These are phyloP conservation scores for Pythium catenulatum DNA, from an alignment of 352 stramenopile species.

Conservation along the genomic window DNA sequence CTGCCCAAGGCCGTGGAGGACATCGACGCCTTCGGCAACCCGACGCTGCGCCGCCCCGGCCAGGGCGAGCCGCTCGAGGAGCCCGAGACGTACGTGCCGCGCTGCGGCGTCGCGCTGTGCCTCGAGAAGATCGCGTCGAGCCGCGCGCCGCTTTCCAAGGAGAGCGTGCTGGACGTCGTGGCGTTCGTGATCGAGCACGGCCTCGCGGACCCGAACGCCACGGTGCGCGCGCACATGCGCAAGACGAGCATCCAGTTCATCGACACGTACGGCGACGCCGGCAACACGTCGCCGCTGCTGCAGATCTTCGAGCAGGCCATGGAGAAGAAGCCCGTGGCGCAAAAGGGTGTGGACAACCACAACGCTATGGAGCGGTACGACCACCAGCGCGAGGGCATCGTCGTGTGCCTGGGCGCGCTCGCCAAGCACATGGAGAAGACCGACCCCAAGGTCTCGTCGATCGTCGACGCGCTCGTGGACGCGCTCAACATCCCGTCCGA, in stretches of 20 bases:
- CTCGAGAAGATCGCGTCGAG: conserved; percentile 82
- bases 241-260: conserved; percentile 91
- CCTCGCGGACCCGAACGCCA: conserved; percentile 81
- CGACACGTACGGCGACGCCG: conserved; percentile 77
- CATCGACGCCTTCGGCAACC: conserved; percentile 87
- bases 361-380: conserved; percentile 83
- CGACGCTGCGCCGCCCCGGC: conserved; percentile 77
- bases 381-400: conserved; percentile 93
- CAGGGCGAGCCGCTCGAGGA: conserved; percentile 79
- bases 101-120: conserved; percentile 85
- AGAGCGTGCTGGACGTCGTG: conserved; percentile 81
- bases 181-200: conserved; percentile 91
- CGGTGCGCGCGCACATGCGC: conserved; percentile 90
- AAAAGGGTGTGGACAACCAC: conserved; percentile 66
- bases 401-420: conserved; percentile 94
- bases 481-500: conserved; percentile 95
- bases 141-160: conserved; percentile 71
- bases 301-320: conserved; percentile 88
- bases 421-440: conserved; percentile 94
- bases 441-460: conserved; percentile 93
- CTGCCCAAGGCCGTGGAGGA: conserved; percentile 75
- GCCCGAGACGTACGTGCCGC: conserved; percentile 74
- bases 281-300: conserved; percentile 82
- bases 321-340: conserved; percentile 76
- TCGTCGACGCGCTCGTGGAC: conserved; percentile 92